A percentile compares a stretch with the other conserved stretches of the same genome.
Conservation (phyloP, 345 rosid genomes). For the Camelina sativa region DNA sequence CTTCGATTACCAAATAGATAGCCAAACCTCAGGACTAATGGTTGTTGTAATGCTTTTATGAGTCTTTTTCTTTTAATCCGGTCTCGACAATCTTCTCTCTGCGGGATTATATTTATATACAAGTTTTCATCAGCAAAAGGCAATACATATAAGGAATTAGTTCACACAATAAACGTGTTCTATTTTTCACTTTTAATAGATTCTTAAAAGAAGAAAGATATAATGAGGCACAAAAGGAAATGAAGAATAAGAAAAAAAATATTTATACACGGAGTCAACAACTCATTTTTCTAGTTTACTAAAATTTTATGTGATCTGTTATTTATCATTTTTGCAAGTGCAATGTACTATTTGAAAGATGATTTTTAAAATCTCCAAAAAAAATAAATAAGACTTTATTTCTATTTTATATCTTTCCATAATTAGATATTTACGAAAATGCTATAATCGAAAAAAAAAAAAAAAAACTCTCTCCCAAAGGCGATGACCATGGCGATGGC, state of each 20-base stretch:
- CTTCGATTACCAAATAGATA: not conserved
- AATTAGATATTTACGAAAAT: no score
- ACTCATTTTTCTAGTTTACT: not conserved
- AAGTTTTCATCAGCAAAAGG: not conserved
- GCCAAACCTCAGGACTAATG: not conserved
- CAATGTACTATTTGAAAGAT: not conserved
- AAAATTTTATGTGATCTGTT: not conserved
- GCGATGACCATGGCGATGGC: no score
- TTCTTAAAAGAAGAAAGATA: not conserved
- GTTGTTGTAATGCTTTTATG: not conserved
- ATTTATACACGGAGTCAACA: not conserved
- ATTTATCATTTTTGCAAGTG: not conserved
- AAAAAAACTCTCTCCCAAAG: no score
- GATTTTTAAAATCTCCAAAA: no score
- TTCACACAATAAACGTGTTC: not conserved
- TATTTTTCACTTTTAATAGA: not conserved
- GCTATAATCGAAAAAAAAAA: no score
- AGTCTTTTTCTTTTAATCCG: not conserved
- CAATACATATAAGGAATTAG: not conserved
- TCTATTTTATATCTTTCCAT: no score
- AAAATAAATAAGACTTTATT: no score
- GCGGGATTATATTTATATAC: not conserved
- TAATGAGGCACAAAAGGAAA: not conserved
- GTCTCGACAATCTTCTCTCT: not conserved
- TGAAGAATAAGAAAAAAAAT: not conserved